phyloP scores from a whole-genome alignment of 352 stramenopile species.

The Phytophthora brassicae region DNA sequence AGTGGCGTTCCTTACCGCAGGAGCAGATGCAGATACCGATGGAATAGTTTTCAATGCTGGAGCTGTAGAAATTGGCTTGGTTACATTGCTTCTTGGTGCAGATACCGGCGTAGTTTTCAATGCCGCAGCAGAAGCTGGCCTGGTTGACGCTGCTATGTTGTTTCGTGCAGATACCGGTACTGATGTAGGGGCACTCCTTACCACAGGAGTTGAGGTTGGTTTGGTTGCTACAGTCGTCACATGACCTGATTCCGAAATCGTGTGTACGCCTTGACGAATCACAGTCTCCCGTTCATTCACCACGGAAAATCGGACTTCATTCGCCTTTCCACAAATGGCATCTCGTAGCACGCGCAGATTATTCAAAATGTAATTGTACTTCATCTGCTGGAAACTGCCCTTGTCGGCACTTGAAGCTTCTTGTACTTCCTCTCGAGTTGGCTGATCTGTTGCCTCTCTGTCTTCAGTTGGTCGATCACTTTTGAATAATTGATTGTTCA shows the following conservation, averaged over 20 bases:
- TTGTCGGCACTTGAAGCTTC: slow-evolving; percentile 31
- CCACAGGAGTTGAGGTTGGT: neutral
- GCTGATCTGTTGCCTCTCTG: slow-evolving; percentile 10
- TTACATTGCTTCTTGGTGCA: neutral
- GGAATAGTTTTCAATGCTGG: too few relatives aligned
- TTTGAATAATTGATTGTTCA: slow-evolving; percentile 19
- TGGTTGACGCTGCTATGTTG: too few relatives aligned
- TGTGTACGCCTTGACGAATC: slow-evolving; percentile 36
- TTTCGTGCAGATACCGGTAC: neutral
- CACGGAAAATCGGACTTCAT: slow-evolving; percentile 40
- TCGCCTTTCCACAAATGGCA: slow-evolving; percentile 28
- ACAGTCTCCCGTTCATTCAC: slow-evolving; percentile 25
- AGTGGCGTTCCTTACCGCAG: too few relatives aligned
- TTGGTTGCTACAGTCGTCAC: slow-evolving; percentile 17
- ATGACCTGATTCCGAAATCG: slow-evolving; percentile 17
- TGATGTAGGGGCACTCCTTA: neutral
- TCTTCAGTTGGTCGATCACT: neutral
- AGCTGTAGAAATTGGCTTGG: too few relatives aligned
- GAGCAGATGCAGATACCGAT: too few relatives aligned
- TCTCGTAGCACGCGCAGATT: slow-evolving; percentile 37
- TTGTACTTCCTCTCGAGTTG: slow-evolving; percentile 23
- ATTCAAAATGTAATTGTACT: slow-evolving; percentile 41
- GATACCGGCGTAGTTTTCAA: too few relatives aligned
- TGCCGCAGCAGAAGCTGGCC: too few relatives aligned
- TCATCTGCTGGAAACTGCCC: slow-evolving; percentile 30